A percentile compares a stretch with the other conserved stretches of the same genome.
phyloP scores from a whole-genome alignment of 495 filamentous ascomycete species.

The Clavariopsis aquatica region DNA sequence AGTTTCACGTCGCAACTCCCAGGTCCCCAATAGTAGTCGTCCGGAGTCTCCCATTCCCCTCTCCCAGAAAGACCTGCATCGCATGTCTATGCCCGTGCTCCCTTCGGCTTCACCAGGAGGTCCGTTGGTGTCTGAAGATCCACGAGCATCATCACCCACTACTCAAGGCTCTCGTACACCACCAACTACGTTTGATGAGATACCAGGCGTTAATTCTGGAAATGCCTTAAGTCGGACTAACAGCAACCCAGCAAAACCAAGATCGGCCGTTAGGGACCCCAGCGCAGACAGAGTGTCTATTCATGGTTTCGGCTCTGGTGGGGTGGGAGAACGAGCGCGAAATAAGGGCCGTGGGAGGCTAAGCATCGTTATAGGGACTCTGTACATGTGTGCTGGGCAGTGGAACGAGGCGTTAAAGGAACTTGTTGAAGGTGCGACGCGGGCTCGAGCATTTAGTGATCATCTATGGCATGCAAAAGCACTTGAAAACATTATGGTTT shows the following conservation, averaged over 20 bases:
- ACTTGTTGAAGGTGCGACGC: constrained; percentile 73
- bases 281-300: constrained; percentile 81
- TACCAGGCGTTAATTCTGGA: constrained; percentile 49
- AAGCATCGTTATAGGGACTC: constrained; percentile 75
- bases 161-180: constrained; percentile 53
- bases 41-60: constrained; percentile 53
- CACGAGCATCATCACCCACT: constrained; percentile 52
- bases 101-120: constrained; percentile 50
- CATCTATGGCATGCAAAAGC: constrained; percentile 97
- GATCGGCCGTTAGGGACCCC: constrained; percentile 42
- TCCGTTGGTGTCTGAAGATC: constrained; percentile 49
- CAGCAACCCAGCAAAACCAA: constrained; percentile 34
- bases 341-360: constrained; percentile 81
- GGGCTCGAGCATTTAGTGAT: constrained; percentile 79
- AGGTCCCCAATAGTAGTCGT: constrained; percentile 47
- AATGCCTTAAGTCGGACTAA: constrained; percentile 22
- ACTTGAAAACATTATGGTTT: constrained; percentile 79
- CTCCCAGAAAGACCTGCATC: constrained; percentile 53
- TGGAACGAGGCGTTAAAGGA: constrained; percentile 90
- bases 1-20: constrained; percentile 56
- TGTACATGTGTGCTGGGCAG: constrained; percentile 84
- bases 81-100: constrained; percentile 79
- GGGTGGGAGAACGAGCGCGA: constrained; percentile 70
- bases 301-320: constrained; percentile 77
- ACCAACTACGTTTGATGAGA: constrained; percentile 73